A percentile compares a stretch with the other conserved stretches of the same genome.
Evolutionary conservation across 2,329 filamentous ascomycete genomes (phyloP).

Genomic region (Aureobasidium sp.): DNA sequence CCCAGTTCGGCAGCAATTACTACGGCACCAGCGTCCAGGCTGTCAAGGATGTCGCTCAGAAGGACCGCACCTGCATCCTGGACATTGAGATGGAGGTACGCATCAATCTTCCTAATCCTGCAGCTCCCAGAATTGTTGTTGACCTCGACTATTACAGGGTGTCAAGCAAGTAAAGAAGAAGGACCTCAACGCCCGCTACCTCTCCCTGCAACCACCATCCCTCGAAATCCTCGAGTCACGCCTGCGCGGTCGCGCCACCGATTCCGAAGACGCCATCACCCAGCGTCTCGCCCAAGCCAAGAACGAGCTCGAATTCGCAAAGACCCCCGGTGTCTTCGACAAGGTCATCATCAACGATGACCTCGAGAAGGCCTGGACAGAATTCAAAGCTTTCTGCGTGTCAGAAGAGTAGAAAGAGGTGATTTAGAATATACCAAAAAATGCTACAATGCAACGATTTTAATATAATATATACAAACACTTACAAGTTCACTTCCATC

Average conservation of each 20-base stretch:
- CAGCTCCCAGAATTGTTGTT: neutral
- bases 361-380: constrained; percentile 47
- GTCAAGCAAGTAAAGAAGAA: constrained; percentile 87
- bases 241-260: constrained; percentile 68
- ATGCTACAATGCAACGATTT: neutral
- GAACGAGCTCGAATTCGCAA: constrained; percentile 65
- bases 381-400: constrained; percentile 34
- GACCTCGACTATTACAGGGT: constrained; percentile 42
- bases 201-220: constrained; percentile 77
- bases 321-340: constrained; percentile 58
- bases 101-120: neutral
- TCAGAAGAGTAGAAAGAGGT: constrained; percentile 18
- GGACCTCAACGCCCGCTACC: constrained; percentile 64
- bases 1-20: constrained; percentile 73
- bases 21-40: constrained; percentile 80
- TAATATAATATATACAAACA: neutral
- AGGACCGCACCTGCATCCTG: constrained; percentile 67
- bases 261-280: constrained; percentile 62
- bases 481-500: neutral
- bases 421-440: neutral
- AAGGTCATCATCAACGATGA: constrained; percentile 59
- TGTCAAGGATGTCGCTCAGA: constrained; percentile 64
- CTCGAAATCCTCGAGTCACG: constrained; percentile 65
- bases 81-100: constrained; percentile 94
- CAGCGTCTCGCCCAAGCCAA: constrained; percentile 64